Base-by-base conservation (phyloP, 2,329 filamentous ascomycete genomes). In the Botrytis fabae region DNA sequence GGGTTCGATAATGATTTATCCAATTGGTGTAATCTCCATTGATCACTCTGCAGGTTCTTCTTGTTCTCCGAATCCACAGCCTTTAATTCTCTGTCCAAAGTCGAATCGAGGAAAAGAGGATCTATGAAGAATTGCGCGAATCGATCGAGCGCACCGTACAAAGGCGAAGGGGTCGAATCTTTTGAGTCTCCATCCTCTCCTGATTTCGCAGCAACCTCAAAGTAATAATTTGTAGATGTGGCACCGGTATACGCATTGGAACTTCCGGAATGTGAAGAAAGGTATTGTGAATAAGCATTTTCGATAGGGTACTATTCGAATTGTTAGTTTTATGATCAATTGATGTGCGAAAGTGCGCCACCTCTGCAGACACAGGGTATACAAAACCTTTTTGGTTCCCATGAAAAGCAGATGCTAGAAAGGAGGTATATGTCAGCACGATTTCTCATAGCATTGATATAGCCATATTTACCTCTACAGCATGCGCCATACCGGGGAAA, bases 191-290 rank as follows among this genome's bases (percentile, higher is more conserved):
- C 90, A 80, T 86, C 89, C 22, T 92, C 89, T 42, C 94, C 93
- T 20, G 92, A 88, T 69, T 93, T 93, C 46, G 94, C 94, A 32
- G 93, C 93, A 73, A 98, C 91, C 80, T 99, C 96, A 81, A 99
- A 99, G 83, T 93, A 98, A 85, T 97, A 99, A 84, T 98, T 98
- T 76, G 96, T 99, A 70, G 95, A 97, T 1, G 94, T 97, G 8
- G 93, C 87, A 25, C 92, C 94, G 1, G 96, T 99, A 82, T 97
- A 98, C 72, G 96, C 96, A 82, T 99, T 99, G 42, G 95, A 97
- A 80, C 92, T 90, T 72, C 96, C 96, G 16, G 94, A 97, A 82
- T 98, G 92, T 74, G 93, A 88, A 69, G 94, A 93, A 71, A 99
- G 89, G 82, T 97, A 99, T 81, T 95, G 92, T 80, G 93, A 94